Evolutionary conservation across 2,329 filamentous ascomycete genomes (phyloP).

Genomic region (Neocatenulostroma microsporum): DNA sequence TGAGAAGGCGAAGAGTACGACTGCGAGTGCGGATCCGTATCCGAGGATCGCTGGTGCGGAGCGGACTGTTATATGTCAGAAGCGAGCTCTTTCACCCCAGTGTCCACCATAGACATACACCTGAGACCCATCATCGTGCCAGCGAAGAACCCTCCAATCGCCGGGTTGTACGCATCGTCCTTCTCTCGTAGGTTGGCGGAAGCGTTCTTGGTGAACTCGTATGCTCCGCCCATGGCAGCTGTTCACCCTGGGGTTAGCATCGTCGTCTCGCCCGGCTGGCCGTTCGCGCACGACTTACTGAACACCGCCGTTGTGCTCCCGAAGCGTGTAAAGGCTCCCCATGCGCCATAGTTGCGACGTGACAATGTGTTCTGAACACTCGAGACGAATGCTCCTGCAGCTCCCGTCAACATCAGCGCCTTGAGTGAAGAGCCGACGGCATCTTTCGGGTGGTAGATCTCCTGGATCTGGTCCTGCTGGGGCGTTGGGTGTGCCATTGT

Average conservation of each 20-base stretch:
- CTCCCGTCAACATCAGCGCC: conserved; percentile 57
- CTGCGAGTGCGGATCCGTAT: conserved; percentile 53
- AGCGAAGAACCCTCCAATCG: conserved; percentile 66
- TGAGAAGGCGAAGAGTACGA: conserved; percentile 56
- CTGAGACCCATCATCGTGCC: conserved; percentile 65
- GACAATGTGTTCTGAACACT: conserved; percentile 80
- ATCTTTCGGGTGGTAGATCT: conserved; percentile 63
- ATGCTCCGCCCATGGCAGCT: conserved; percentile 68
- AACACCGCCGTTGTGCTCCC: conserved; percentile 65
- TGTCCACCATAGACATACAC: conserved; percentile 44
- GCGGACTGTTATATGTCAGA: conserved; percentile 29
- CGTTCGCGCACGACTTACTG: conserved; percentile 39
- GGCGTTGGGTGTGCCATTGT: conserved; percentile 41
- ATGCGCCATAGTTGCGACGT: conserved; percentile 71
- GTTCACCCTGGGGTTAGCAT: conserved; percentile 6
- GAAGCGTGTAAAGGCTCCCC: conserved; percentile 71
- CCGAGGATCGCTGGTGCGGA: conserved; percentile 65
- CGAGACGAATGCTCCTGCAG: conserved; percentile 62
- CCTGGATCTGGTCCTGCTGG: conserved; percentile 33
- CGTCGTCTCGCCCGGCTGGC: too few relatives aligned
- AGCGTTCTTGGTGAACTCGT: conserved; percentile 67
- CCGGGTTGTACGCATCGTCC: conserved; percentile 69
- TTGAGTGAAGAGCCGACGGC: conserved; percentile 60
- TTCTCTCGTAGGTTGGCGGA: conserved; percentile 79
- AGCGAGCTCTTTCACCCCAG: too few relatives aligned